phyloP scores from a whole-genome alignment of 495 filamentous ascomycete species.

The Talaromyces nanjingensis region DNA sequence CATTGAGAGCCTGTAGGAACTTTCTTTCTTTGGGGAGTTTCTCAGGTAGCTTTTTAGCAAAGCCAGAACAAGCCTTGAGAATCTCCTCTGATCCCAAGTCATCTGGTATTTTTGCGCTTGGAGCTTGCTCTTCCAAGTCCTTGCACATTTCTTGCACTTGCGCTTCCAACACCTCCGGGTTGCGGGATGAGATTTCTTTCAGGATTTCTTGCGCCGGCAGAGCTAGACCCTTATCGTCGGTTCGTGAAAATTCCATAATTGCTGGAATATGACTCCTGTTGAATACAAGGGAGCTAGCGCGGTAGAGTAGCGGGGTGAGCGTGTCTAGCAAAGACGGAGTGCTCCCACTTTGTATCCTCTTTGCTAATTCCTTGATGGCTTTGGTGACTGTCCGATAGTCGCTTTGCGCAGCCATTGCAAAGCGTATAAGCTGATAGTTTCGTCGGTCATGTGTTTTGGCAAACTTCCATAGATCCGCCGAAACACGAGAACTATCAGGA shows the following conservation, averaged over 20 bases:
- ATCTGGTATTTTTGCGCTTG: slow-evolving; percentile 55
- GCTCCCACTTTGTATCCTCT: slow-evolving; percentile 64
- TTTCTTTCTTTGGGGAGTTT: slow-evolving; percentile 83
- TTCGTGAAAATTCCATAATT: slow-evolving; percentile 78
- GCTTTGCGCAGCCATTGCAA: slow-evolving; percentile 75
- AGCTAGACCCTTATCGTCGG: slow-evolving; percentile 70
- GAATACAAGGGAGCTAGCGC: slow-evolving; percentile 75
- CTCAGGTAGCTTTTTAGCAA: slow-evolving; percentile 74
- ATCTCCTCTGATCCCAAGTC: slow-evolving; percentile 71
- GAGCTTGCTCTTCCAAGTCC: slow-evolving; percentile 71
- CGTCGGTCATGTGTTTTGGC: slow-evolving; percentile 88
- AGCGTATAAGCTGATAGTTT: slow-evolving; percentile 81
- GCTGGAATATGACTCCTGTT: slow-evolving; percentile 90
- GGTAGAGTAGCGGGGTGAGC: slow-evolving; percentile 74
- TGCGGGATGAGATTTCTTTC: slow-evolving; percentile 83
- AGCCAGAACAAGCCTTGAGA: slow-evolving; percentile 85
- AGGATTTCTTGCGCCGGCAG: slow-evolving; percentile 80
- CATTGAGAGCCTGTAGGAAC: slow-evolving; percentile 71
- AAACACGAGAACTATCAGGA: slow-evolving; percentile 61
- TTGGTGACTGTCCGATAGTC: slow-evolving; percentile 88
- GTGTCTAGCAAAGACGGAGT: slow-evolving; percentile 63
- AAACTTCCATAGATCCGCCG: slow-evolving; percentile 76
- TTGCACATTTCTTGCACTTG: slow-evolving; percentile 91
- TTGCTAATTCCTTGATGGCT: slow-evolving; percentile 82
- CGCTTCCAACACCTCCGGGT: slow-evolving; percentile 82